Evolutionary conservation across 1,139 yeast species (phyloP).

Genomic region (Saccharomycopsis hybrid): DNA sequence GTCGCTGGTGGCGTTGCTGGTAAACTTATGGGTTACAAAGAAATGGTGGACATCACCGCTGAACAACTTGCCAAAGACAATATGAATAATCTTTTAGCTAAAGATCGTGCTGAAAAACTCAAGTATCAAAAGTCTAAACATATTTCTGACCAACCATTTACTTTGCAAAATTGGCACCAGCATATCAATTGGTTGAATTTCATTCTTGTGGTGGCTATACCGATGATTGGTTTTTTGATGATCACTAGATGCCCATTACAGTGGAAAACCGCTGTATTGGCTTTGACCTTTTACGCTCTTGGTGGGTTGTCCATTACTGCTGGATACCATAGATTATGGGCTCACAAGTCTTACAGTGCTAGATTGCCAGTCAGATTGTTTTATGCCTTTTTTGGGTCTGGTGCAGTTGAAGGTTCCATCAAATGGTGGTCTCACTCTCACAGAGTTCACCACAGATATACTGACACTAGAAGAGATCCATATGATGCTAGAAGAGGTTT

Average conservation of each 20-base stretch:
- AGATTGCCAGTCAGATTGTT: constrained; percentile 61
- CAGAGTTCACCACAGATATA: constrained; percentile 95
- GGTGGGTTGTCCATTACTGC: constrained; percentile 93
- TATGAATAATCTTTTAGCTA: constrained; percentile 43
- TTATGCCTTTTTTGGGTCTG: constrained; percentile 85
- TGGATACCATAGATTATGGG: constrained; percentile 84
- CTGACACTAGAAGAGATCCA: constrained; percentile 95
- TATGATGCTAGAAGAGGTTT: constrained; percentile 95
- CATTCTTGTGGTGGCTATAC: constrained; percentile 67
- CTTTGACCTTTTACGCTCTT: constrained; percentile 54
- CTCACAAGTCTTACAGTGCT: constrained; percentile 86
- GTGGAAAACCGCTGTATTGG: constrained; percentile 44
- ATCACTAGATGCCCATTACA: constrained; percentile 45
- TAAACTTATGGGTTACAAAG: constrained; percentile 71
- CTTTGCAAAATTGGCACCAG: constrained; percentile 70
- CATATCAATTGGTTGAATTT: constrained; percentile 94
- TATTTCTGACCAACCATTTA: constrained; percentile 91
- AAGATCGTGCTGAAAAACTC: constrained; percentile 47
- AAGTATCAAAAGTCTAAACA: constrained; percentile 49
- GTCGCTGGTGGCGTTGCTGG: constrained; percentile 79
- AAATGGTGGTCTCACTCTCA: constrained; percentile 99
- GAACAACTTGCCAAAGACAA: constrained; percentile 53
- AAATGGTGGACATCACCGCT: constrained; percentile 59
- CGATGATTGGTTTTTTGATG: constrained; percentile 52
- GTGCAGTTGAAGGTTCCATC: constrained; percentile 93